Conservation (phyloP, 108 stramenopile genomes). For the Discostella stelligeroides region DNA sequence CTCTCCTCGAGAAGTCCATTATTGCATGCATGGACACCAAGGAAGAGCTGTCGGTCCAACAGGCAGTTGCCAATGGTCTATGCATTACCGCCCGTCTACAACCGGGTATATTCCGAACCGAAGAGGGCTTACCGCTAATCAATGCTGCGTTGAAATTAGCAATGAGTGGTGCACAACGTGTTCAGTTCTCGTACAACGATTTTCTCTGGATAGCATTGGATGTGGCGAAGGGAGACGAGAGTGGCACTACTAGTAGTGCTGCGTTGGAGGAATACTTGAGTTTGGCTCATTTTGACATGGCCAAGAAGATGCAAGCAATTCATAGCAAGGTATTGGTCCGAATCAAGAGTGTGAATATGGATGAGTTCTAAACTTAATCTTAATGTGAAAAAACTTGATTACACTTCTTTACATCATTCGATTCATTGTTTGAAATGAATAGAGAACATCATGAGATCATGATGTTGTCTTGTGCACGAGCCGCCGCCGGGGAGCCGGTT, state of each 20-base stretch:
- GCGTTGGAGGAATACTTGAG: conserved; percentile 65
- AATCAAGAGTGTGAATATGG: conserved; percentile 57
- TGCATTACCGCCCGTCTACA: conserved; percentile 66
- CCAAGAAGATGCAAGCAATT: conserved; percentile 74
- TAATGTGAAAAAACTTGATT: no score
- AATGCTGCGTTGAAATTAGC: conserved; percentile 76
- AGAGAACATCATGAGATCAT: no score
- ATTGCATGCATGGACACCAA: conserved; percentile 62
- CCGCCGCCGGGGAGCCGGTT: no score
- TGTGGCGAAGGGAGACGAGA: conserved; percentile 67
- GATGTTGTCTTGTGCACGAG: no score
- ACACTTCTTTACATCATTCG: no score
- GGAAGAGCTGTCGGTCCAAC: conserved; percentile 73
- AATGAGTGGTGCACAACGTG: conserved; percentile 75
- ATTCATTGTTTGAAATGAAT: no score
- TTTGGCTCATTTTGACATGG: conserved; percentile 78
- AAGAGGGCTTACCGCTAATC: conserved; percentile 52
- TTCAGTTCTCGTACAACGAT: conserved; percentile 87
- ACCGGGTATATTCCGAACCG: conserved; percentile 61
- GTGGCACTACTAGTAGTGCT: no score
- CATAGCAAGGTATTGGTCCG: conserved; percentile 75
- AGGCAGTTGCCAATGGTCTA: conserved; percentile 68
- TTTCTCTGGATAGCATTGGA: conserved; percentile 85
- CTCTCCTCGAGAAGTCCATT: conserved; percentile 57
- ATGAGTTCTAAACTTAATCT: conserved; percentile 31